Base-by-base conservation (phyloP, 2,329 filamentous ascomycete species). In the Lecanosticta acicola region DNA sequence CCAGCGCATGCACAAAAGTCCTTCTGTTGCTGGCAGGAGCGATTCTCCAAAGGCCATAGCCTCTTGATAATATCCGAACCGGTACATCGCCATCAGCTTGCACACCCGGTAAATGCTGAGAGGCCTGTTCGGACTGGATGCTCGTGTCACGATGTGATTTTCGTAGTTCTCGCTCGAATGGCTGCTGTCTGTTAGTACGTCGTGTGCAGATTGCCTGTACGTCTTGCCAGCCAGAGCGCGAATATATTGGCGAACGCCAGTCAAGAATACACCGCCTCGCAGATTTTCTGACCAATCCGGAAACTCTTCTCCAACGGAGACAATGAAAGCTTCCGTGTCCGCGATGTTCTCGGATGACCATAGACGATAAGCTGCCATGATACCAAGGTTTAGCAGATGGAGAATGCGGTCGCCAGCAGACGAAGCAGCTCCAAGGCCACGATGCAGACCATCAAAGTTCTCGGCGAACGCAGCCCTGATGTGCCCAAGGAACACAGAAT, bases 161-260 rank as follows among this genome's bases (percentile, higher is more conserved):
- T 86, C 38, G 65, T 75, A 74, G 74, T 81, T 63, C 1, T 63
- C 54, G 1, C 78, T 73, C 45, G 78, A 74, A 58, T 90, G 85
- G 36, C 79, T 72, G n/a, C 79, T 72, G 54, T 90, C 85, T 33
- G 74, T 78, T 70, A 90, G 76, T 9, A 89, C 72, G 14, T 75
- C 70, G 0, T 71, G 59, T 0, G 81, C 66, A 8, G 75, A 68
- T 9, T 68, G 65, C 2, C 67, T 66, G 9, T 66, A 66, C 0
- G 86, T 90, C 64, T 88, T 90, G 43, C 86, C 86, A 61, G 88
- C 84, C 16, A 90, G 67, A 17, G 86, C 83, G 39, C 84, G 78
- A 41, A 76, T 78, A 18, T 78, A 74, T 61, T 90, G 85, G 40
- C 83, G 71, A 3, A 83, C 72, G 2, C 78, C 75, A 49, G 85